Conservation (phyloP, 108 stramenopile genomes). For the Fragilaria crotonensis region DNA sequence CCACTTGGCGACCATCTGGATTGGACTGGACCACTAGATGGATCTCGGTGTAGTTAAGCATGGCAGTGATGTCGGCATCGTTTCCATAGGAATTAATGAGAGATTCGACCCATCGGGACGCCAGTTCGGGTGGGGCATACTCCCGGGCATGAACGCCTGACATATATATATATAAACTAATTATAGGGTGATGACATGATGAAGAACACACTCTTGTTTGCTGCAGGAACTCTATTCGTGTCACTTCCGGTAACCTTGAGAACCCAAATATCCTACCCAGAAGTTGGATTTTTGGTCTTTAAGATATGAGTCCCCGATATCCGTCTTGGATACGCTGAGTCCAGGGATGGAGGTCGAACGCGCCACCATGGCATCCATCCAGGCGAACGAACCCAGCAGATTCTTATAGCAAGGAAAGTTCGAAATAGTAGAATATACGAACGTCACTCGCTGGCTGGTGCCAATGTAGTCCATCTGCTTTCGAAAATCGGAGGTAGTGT, state of each 20-base stretch:
- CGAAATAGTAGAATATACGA: not conserved
- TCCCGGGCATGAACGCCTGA: slow-evolving; percentile 43
- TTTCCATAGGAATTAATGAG: slow-evolving; percentile 14
- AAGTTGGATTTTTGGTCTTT: slow-evolving; percentile 2
- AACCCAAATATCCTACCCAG: slow-evolving; percentile 33
- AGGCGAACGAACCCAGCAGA: slow-evolving; percentile 6
- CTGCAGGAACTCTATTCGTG: not conserved
- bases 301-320: slow-evolving; percentile 33
- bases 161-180: no score
- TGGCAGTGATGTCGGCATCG: slow-evolving; percentile 30
- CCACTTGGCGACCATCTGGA: slow-evolving; percentile 46
- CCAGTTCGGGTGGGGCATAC: slow-evolving; percentile 44
- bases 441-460: not conserved
- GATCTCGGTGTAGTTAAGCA: slow-evolving; percentile 34
- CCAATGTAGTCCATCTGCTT: not conserved
- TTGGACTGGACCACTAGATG: slow-evolving; percentile 45
- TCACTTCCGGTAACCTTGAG: slow-evolving; percentile 24
- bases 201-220: not conserved
- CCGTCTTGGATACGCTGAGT: slow-evolving; percentile 3
- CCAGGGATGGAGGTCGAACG: not conserved
- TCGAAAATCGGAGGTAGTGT: not conserved
- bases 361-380: slow-evolving; percentile 7
- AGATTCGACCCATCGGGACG: slow-evolving; percentile 22
- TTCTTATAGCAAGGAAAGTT: slow-evolving; percentile 4
- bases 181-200: no score